These are phyloP conservation scores for Vanrija sp. DNA, from an alignment of 1,284 basidiomycete species.

Conservation along the genomic window DNA sequence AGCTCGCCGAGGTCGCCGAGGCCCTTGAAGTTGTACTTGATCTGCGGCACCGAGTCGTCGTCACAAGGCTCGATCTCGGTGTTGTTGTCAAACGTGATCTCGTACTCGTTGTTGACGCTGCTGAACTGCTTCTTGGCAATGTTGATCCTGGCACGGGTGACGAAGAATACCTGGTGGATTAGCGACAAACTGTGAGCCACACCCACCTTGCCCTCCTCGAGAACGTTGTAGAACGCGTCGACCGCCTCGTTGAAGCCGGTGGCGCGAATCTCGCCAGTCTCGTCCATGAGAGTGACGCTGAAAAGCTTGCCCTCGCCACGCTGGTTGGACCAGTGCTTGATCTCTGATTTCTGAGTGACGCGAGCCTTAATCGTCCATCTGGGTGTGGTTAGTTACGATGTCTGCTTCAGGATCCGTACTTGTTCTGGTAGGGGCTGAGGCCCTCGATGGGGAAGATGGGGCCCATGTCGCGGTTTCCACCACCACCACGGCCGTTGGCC, in stretches of 20 bases:
- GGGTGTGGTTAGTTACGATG: background rate
- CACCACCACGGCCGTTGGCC: conserved; percentile 3
- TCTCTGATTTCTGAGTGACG: conserved; percentile 83
- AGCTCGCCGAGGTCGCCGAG: conserved; percentile 62
- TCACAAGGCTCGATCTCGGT: conserved; percentile 75
- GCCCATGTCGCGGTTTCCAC: conserved; percentile 33
- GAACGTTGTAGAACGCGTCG: conserved; percentile 74
- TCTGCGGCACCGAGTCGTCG: conserved; percentile 70
- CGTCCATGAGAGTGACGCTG: conserved; percentile 89
- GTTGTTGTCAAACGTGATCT: conserved; percentile 78
- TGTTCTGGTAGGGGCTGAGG: conserved; percentile 95
- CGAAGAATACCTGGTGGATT: conserved; percentile 60
- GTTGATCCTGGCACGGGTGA: conserved; percentile 86
- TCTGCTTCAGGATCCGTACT: conserved; percentile 48
- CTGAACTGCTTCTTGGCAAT: conserved; percentile 98
- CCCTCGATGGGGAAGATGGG: conserved; percentile 86
- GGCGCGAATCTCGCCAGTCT: conserved; percentile 86
- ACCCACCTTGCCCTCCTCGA: conserved; percentile 83
- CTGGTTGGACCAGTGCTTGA: conserved; percentile 83
- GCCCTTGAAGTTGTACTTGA: conserved; percentile 78
- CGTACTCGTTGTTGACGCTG: conserved; percentile 88
- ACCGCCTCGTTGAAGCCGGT: conserved; percentile 89
- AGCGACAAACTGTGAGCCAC: background rate
- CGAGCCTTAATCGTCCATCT: conserved; percentile 95
- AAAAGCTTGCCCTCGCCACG: conserved; percentile 95